Evolutionary conservation across 1,139 yeast genomes (phyloP), one percentile per base, ranked within the genome.

Genomic region (Magnusiomyces tetraspermus): DNA sequence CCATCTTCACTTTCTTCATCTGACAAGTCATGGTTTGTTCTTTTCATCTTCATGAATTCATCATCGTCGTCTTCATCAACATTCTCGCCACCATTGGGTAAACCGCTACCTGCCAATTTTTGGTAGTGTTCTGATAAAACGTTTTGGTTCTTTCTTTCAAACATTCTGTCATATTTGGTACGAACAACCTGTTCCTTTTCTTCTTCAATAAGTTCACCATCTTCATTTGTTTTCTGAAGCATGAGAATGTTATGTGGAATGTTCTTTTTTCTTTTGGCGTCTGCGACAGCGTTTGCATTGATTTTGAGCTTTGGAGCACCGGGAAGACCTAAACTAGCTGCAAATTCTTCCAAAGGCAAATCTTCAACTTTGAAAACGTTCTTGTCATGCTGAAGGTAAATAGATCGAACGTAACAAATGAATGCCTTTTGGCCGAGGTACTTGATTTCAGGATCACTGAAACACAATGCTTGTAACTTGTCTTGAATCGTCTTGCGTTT

Each of bases 351-450:
- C 4, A 84, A 73, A 1, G 96, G 95, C 17, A 92, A 67, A 45
- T 80, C 79, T 15, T 83, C 86, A 36, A 89, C 77, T 24, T 67
- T 59, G 69, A 92, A 92, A 11, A 90, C 82, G 50, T 83, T 86
- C 67, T 88, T 89, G 65, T 92, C 96, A 65, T 84, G 82, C 68
- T 90, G 97, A 47, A 92, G 75, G 63, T 84, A 83, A 10, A 94
- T 78, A 1, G 96, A 87, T 60, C 88, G 77, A 66, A 83, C 83
- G 65, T 92, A 92, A 10, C 97, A 86, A 49, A 88, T 85, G 63
- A 92, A 92, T 4, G 97, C 97, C 68, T 94, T 85, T 70, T 92
- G 98, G 0, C 95, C 98, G 60, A 92, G 74, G 64, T 92, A 92
- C 67, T 92, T 92, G 61, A 94, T 73, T 60, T 85, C 87, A 0